A percentile compares a stretch with the other conserved stretches of the same genome.
These are phyloP conservation scores for Pestalotiopsis sp. DNA, from an alignment of 2,329 filamentous ascomycete genomes.

Conservation along the genomic window DNA sequence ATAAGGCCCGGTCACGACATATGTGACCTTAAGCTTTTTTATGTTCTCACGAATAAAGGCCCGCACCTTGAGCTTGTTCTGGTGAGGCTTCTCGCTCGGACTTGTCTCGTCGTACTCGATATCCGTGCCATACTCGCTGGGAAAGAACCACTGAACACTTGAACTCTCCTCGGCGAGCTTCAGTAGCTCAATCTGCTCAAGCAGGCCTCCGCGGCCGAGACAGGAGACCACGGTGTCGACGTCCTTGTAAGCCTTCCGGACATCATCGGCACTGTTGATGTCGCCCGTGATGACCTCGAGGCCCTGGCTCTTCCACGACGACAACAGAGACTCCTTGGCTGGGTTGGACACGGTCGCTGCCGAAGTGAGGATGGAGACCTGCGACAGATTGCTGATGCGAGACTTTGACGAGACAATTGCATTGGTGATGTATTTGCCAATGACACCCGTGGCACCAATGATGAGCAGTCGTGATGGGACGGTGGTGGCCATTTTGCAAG, in stretches of 20 bases:
- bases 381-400: slow-evolving; percentile 23
- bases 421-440: slow-evolving; percentile 34
- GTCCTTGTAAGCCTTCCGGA: slow-evolving; percentile 53
- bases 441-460: slow-evolving; percentile 32
- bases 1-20: slow-evolving; percentile 63
- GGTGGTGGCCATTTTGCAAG: slow-evolving; percentile 16
- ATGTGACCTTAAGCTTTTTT: slow-evolving; percentile 53
- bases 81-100: slow-evolving; percentile 58
- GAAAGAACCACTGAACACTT: slow-evolving; percentile 56
- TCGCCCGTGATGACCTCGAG: slow-evolving; percentile 57
- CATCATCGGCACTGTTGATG: slow-evolving; percentile 46
- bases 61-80: slow-evolving; percentile 62
- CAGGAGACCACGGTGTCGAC: slow-evolving; percentile 59
- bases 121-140: slow-evolving; percentile 60
- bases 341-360: slow-evolving; percentile 42
- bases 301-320: slow-evolving; percentile 41
- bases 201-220: slow-evolving; percentile 57
- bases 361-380: slow-evolving; percentile 55
- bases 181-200: slow-evolving; percentile 54
- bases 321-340: slow-evolving; percentile 45
- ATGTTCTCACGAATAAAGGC: slow-evolving; percentile 47
- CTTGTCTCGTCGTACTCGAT: slow-evolving; percentile 55
- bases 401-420: slow-evolving; percentile 32
- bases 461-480: slow-evolving; percentile 31
- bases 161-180: slow-evolving; percentile 48